Base-by-base conservation (phyloP, 208 protist genomes). In the Wallacemonas sp. region DNA sequence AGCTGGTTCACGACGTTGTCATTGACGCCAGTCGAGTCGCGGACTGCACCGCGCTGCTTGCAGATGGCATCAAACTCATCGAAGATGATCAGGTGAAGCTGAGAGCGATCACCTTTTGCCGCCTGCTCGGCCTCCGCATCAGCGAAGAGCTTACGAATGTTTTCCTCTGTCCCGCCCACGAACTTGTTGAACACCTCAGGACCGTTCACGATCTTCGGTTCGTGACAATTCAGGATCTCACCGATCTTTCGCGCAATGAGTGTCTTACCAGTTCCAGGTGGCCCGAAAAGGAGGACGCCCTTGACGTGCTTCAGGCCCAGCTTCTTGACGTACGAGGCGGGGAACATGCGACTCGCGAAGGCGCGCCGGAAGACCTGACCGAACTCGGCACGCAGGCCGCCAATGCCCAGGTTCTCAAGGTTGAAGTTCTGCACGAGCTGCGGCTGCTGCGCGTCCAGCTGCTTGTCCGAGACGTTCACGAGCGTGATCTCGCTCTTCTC, bases 21-120 rank as follows among this genome's bases (percentile, higher is more conserved):
- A 55, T 82, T 85, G 6, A 99, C 97, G 48, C 98, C 99, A 3
- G 98, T 99, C 30, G 89, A 94, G 71, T 97, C 93, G 17, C 81
- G 76, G 8, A 83, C 73, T 3, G 84, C 85, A 38, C 98, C 98
- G 67, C 98, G 83, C 77, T 98, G 83, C 74, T 99, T 99, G 78
- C 97, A 99, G 71, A 99, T 99, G 36, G 99, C 97, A 83, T 99
- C 99, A 76, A 99, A 97, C 80, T 99, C 99, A 85, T 99, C 99
- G 63, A 99, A 99, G 67, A 99, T 99, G 71, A 99, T 99, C 27
- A 99, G 92, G 72, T 99, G 99, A 19, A 99, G 73, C 36, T 97
- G 81, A 17, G 87, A 97, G 44, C 97, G 90, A 37, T 99, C 98
- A 33, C 95, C 95, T 64, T 92, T 97, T 29, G 87, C 79, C 1